A percentile compares a stretch with the other conserved stretches of the same genome.
Conservation (phyloP, 495 filamentous ascomycete genomes). For the Neurospora tetraspora region DNA sequence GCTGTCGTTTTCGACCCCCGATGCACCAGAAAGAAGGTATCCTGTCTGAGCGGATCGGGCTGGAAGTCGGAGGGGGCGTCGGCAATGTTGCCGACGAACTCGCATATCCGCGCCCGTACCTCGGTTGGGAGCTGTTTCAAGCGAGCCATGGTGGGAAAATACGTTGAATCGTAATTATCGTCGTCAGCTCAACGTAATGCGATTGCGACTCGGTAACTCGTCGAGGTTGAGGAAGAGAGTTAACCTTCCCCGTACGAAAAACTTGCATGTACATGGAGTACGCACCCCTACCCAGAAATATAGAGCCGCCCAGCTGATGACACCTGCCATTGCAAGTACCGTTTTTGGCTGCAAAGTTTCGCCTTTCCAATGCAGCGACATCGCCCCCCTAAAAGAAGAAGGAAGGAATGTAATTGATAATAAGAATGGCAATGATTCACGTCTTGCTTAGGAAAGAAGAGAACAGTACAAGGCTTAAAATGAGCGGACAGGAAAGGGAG, state of each 20-base stretch:
- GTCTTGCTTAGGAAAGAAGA: not conserved
- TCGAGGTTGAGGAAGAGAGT: not conserved
- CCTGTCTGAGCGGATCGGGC: not conserved
- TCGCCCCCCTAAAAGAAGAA: not conserved
- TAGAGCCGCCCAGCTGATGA: not conserved
- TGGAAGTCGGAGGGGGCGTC: not conserved
- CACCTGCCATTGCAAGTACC: not conserved
- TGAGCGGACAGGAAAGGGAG: not conserved
- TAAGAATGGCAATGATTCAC: too few relatives aligned
- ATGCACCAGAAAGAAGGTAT: not conserved
- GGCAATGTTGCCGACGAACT: not conserved
- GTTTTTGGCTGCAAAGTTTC: not conserved
- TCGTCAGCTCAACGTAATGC: not conserved
- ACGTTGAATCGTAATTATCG: too few relatives aligned
- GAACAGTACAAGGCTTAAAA: not conserved
- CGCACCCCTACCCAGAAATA: not conserved
- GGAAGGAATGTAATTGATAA: too few relatives aligned
- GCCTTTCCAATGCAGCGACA: not conserved
- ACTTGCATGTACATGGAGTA: not conserved
- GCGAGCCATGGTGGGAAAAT: not conserved
- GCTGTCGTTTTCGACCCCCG: not conserved
- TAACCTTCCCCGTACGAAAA: not conserved
- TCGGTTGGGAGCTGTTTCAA: not conserved
- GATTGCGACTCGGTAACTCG: not conserved
- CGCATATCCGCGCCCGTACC: not conserved